A percentile compares a stretch with the other conserved stretches of the same genome.
Evolutionary conservation across 768 basidiomycete species (phyloP).

Genomic region (Panaeolus cyanescens): DNA sequence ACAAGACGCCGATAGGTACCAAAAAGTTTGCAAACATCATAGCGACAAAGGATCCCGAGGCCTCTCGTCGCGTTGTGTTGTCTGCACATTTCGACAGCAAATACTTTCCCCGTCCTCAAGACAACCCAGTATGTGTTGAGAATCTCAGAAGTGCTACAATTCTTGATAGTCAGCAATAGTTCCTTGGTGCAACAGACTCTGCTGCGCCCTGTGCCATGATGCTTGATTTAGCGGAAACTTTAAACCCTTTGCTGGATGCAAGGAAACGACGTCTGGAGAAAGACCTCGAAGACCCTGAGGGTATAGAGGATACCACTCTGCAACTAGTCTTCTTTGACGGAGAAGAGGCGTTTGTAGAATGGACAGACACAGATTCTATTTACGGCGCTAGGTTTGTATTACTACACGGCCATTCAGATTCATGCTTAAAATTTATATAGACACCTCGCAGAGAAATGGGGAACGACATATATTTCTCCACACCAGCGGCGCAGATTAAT

Average conservation of each 20-base stretch:
- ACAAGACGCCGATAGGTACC: conserved; percentile 76
- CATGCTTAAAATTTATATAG: conserved; percentile 37
- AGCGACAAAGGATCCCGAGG: conserved; percentile 91
- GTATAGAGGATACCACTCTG: conserved; percentile 80
- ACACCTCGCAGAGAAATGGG: conserved; percentile 90
- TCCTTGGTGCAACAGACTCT: conserved; percentile 96
- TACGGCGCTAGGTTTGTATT: conserved; percentile 87
- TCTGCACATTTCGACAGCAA: conserved; percentile 96
- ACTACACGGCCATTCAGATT: not conserved
- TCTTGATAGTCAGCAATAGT: conserved; percentile 48
- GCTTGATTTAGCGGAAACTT: conserved; percentile 85
- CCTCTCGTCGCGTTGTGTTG: conserved; percentile 79
- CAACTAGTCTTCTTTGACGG: conserved; percentile 97
- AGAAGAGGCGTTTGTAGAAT: conserved; percentile 91
- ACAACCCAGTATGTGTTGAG: conserved; percentile 63
- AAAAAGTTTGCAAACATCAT: conserved; percentile 88
- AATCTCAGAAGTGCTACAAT: conserved; percentile 9
- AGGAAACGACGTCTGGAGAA: conserved; percentile 56
- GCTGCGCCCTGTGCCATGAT: conserved; percentile 95
- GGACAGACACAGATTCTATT: conserved; percentile 88
- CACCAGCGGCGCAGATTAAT: conserved; percentile 60
- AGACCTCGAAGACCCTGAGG: conserved; percentile 69
- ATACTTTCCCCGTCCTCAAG: conserved; percentile 70
- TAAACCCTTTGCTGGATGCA: conserved; percentile 71
- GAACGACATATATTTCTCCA: conserved; percentile 61